Evolutionary conservation across 352 stramenopile genomes (phyloP).

Genomic region (Detonula confervacea): DNA sequence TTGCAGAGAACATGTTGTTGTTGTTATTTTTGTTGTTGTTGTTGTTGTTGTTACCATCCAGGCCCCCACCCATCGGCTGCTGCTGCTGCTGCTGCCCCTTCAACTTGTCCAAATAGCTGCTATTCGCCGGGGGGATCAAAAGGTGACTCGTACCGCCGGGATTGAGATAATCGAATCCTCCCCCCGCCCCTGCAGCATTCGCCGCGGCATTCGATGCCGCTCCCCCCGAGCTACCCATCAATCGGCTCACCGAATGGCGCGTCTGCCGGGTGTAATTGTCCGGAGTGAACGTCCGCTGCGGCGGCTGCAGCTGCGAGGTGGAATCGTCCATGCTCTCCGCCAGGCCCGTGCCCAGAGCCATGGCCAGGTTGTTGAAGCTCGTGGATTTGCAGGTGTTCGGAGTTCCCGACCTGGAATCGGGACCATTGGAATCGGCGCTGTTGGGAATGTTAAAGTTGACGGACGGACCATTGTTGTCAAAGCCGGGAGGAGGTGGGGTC

Average conservation of each 20-base stretch:
- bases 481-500: conserved; percentile 46
- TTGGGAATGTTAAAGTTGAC: background rate
- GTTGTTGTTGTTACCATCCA: no score
- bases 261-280: conserved; percentile 70
- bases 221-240: conserved; percentile 47
- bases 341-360: conserved; percentile 70
- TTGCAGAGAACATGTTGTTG: no score
- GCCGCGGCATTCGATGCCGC: no score
- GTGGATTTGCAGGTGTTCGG: conserved; percentile 31
- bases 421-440: background rate
- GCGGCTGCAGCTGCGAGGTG: background rate
- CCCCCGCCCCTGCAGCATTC: background rate
- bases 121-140: conserved; percentile 27
- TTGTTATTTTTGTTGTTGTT: no score
- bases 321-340: conserved; percentile 83
- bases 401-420: background rate
- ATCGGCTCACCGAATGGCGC: conserved; percentile 65
- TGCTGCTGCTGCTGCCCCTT: conserved; percentile 20
- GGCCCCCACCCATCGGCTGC: background rate
- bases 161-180: conserved; percentile 38
- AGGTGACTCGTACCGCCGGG: conserved; percentile 9
- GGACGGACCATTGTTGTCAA: conserved; percentile 10
- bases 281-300: conserved; percentile 11
- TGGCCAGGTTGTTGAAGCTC: conserved; percentile 79
- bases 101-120: conserved; percentile 28